phyloP scores from a whole-genome alignment of 805 yeast species.

The Myxozyma neotropica region DNA sequence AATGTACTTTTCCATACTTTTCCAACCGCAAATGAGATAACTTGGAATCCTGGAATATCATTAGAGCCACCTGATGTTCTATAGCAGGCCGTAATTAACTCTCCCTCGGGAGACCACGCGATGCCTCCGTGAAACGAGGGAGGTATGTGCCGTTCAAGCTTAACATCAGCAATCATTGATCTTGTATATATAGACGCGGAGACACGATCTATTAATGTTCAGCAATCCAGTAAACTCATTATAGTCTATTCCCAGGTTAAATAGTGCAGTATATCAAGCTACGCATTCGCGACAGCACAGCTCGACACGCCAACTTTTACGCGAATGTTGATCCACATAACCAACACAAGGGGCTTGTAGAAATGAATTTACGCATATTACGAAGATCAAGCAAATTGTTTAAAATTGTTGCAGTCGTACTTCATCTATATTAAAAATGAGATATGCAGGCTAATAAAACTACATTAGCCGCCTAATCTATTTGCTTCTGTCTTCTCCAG shows the following conservation, averaged over 20 bases:
- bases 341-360: no score
- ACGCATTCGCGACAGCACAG: no score
- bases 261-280: no score
- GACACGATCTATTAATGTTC: background rate
- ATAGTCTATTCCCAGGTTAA: no score
- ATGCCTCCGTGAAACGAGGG: slow-evolving; percentile 12
- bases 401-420: background rate
- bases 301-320: no score
- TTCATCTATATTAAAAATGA: background rate
- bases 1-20: slow-evolving; percentile 8
- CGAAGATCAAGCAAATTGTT: background rate
- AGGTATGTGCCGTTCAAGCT: slow-evolving; percentile 14
- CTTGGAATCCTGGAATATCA: slow-evolving; percentile 8
- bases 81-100: slow-evolving; percentile 4
- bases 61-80: background rate
- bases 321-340: no score
- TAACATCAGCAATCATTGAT: slow-evolving; percentile 22
- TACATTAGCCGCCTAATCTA: background rate
- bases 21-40: slow-evolving; percentile 8
- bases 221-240: no score
- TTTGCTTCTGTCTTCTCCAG: background rate
- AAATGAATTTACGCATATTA: no score
- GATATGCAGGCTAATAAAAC: background rate
- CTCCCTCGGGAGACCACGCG: slow-evolving; percentile 26
- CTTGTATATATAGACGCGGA: background rate